These are phyloP conservation scores for Xerophyta viscosa DNA, from an alignment of 106 monocot genomes.

Conservation along the genomic window DNA sequence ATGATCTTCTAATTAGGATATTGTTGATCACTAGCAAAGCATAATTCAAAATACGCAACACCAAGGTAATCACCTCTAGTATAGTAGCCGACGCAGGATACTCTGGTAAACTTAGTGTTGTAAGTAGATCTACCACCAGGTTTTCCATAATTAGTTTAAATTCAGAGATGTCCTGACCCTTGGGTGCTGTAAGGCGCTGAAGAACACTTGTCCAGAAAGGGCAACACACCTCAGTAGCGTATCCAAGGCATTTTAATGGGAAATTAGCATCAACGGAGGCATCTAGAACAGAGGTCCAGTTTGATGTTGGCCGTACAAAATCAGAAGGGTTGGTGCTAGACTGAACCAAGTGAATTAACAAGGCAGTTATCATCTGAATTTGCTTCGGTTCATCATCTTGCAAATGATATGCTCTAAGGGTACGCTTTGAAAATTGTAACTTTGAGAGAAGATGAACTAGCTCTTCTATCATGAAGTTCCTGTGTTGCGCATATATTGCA, in stretches of 20 bases:
- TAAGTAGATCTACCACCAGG: slow-evolving; percentile 78
- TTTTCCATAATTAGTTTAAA: slow-evolving; percentile 81
- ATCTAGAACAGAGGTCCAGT: slow-evolving; percentile 46
- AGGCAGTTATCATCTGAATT: slow-evolving; percentile 96
- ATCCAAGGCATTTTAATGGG: slow-evolving; percentile 54
- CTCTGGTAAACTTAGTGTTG: slow-evolving; percentile 90
- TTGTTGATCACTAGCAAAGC: too few relatives aligned
- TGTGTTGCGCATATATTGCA: slow-evolving; percentile 78
- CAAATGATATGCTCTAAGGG: slow-evolving; percentile 76
- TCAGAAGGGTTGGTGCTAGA: slow-evolving; percentile 73
- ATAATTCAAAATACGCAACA: too few relatives aligned
- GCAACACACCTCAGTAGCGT: slow-evolving; percentile 67
- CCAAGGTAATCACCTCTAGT: slow-evolving; percentile 70
- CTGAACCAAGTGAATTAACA: slow-evolving; percentile 88
- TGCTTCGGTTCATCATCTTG: slow-evolving; percentile 96
- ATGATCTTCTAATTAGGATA: slow-evolving; percentile 5
- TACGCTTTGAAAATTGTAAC: slow-evolving; percentile 77
- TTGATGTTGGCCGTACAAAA: slow-evolving; percentile 27
- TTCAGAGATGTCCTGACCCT: slow-evolving; percentile 77
- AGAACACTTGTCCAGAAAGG: slow-evolving; percentile 88
- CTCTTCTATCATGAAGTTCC: slow-evolving; percentile 85
- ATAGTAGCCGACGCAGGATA: slow-evolving; percentile 89
- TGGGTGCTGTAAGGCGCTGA: slow-evolving; percentile 73
- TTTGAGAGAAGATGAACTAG: slow-evolving; percentile 80
- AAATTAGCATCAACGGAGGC: slow-evolving; percentile 45